Percentiles rank a stretch among this genome's conserved stretches.
These are phyloP conservation scores for Phytophthora citricola DNA, from an alignment of 352 stramenopile genomes.

Conservation along the genomic window DNA sequence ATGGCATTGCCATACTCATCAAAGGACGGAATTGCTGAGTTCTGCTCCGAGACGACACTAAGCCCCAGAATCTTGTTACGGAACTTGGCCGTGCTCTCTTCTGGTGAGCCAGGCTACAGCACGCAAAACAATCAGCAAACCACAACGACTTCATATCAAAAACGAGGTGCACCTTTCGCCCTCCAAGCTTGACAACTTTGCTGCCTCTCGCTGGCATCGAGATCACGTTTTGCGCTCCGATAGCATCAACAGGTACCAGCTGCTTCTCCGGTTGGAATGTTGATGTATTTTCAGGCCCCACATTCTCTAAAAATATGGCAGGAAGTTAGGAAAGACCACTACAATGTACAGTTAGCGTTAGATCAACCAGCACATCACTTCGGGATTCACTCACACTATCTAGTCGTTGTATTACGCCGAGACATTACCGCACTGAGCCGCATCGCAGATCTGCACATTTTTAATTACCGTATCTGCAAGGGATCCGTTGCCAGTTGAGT, in stretches of 20 bases:
- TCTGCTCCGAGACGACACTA: conserved; percentile 54
- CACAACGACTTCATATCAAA: conserved; percentile 1
- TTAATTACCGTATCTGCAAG: conserved; percentile 43
- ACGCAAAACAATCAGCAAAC: conserved; percentile 13
- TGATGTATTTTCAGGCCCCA: conserved; percentile 17
- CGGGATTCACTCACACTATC: conserved; percentile 21
- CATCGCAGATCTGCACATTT: conserved; percentile 13
- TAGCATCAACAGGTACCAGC: conserved; percentile 8
- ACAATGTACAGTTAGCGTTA: conserved; percentile 10
- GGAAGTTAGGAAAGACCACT: conserved; percentile 1
- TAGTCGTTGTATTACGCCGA: conserved; percentile 32
- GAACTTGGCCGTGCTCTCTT: conserved; percentile 57
- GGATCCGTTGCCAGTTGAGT: conserved; percentile 42
- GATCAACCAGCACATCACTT: background rate
- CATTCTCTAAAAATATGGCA: conserved; percentile 25
- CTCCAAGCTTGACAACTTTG: conserved; percentile 25
- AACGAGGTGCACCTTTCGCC: conserved; percentile 23
- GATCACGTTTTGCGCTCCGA: conserved; percentile 1
- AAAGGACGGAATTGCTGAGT: conserved; percentile 30
- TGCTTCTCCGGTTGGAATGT: conserved; percentile 1
- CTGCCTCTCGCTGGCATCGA: conserved; percentile 27
- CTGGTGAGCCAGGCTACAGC: conserved; percentile 28
- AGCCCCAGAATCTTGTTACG: conserved; percentile 62
- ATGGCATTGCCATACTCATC: conserved; percentile 32
- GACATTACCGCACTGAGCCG: conserved; percentile 17